A percentile compares a stretch with the other conserved stretches of the same genome.
Evolutionary conservation across 1,284 basidiomycete species (phyloP).

Genomic region (Exsudoporus floridanus): DNA sequence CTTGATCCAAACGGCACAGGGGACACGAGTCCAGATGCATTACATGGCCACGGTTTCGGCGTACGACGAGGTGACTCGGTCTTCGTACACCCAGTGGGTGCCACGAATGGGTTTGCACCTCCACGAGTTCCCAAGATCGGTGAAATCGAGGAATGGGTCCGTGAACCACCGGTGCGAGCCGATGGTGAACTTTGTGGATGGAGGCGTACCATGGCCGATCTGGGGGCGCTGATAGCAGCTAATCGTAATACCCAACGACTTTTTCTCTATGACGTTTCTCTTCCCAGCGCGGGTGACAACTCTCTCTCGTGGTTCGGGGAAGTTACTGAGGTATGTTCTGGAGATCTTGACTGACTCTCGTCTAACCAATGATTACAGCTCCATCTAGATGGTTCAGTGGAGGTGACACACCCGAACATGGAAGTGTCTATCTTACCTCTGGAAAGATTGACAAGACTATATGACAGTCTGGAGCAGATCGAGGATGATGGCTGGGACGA

Average conservation of each 20-base stretch:
- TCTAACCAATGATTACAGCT: slow-evolving; percentile 44
- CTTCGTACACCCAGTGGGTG: slow-evolving; percentile 66
- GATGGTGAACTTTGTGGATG: slow-evolving; percentile 61
- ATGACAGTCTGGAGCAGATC: slow-evolving; percentile 75
- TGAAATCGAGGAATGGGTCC: slow-evolving; percentile 76
- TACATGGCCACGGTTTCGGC: slow-evolving; percentile 50
- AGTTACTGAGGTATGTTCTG: slow-evolving; percentile 57
- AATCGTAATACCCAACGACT: slow-evolving; percentile 41
- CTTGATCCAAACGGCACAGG: slow-evolving; percentile 78
- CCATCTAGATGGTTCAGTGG: slow-evolving; percentile 65
- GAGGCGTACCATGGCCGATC: slow-evolving; percentile 64
- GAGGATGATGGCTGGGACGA: slow-evolving; percentile 69
- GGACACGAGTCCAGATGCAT: slow-evolving; percentile 45
- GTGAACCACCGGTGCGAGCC: slow-evolving; percentile 52
- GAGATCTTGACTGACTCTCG: background rate
- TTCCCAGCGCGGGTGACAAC: slow-evolving; percentile 45
- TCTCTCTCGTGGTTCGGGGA: slow-evolving; percentile 73
- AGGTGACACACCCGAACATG: slow-evolving; percentile 62
- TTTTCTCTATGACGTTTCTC: slow-evolving; percentile 46
- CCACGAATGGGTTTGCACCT: slow-evolving; percentile 63
- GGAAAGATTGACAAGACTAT: slow-evolving; percentile 65
- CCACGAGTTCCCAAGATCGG: slow-evolving; percentile 76
- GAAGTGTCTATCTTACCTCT: slow-evolving; percentile 52
- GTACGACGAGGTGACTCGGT: slow-evolving; percentile 83
- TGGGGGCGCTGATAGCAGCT: slow-evolving; percentile 60